Evolutionary conservation across 805 yeast genomes (phyloP).

Genomic region (Saitoella complicata): DNA sequence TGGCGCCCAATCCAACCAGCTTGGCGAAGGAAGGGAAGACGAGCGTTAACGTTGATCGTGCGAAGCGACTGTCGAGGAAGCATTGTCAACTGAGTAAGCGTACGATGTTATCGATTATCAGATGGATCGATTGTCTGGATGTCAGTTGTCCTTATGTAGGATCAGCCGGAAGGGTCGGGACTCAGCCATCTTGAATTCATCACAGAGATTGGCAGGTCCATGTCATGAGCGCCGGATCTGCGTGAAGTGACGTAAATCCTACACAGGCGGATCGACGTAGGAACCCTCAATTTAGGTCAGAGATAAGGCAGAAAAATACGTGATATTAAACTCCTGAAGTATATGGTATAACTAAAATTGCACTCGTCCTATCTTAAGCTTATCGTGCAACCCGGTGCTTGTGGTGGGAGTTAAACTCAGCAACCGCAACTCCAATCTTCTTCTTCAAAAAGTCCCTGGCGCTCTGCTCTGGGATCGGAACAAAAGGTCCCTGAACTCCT

Average conservation of each 20-base stretch:
- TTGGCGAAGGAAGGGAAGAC: too few species aligned
- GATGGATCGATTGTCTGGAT: too few species aligned
- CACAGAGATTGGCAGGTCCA: too few species aligned
- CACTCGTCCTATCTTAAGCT: background rate
- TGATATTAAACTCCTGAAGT: background rate
- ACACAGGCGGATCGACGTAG: background rate
- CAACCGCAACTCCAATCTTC: constrained; percentile 65
- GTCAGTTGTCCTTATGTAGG: too few species aligned
- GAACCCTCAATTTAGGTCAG: background rate
- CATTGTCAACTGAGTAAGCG: too few species aligned
- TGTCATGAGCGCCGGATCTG: too few species aligned
- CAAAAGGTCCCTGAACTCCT: constrained; percentile 47
- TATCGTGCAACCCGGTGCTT: constrained; percentile 6
- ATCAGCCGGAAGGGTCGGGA: too few species aligned
- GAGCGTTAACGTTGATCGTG: too few species aligned
- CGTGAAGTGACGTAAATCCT: background rate
- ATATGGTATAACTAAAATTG: background rate
- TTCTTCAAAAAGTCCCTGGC: constrained; percentile 52
- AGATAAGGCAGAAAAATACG: background rate
- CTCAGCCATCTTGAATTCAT: too few species aligned
- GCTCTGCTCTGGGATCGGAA: constrained; percentile 57
- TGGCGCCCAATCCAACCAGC: too few species aligned
- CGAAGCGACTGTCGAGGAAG: too few species aligned
- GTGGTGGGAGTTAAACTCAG: constrained; percentile 38
- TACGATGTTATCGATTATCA: too few species aligned